Evolutionary conservation across 2,329 filamentous ascomycete species (phyloP).

Genomic region (Cladosporium sp.): DNA sequence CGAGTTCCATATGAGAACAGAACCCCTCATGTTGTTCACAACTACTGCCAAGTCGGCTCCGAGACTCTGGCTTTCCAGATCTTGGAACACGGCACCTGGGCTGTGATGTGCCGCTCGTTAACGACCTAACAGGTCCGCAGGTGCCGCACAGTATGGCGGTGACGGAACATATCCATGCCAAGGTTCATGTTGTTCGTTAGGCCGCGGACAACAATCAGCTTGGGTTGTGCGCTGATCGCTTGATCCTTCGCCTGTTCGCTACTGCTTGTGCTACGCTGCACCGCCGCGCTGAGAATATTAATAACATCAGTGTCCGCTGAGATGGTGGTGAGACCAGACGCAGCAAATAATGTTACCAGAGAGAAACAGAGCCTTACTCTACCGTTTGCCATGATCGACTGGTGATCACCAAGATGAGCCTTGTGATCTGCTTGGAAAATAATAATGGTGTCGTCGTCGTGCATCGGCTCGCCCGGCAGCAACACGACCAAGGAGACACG

Average conservation of each 20-base stretch:
- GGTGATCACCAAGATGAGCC: background rate
- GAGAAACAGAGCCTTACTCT: background rate
- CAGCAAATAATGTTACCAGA: background rate
- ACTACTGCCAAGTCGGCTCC: background rate
- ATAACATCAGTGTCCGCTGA: background rate
- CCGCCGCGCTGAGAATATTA: background rate
- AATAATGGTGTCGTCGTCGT: background rate
- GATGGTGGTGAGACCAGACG: background rate
- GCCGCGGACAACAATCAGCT: background rate
- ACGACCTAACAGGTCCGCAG: background rate
- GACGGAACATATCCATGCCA: background rate
- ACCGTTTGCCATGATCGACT: background rate
- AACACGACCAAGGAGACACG: background rate
- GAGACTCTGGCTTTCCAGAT: background rate
- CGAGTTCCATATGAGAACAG: no score
- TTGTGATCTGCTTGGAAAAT: background rate
- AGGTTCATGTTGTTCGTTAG: background rate
- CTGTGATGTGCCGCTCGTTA: background rate
- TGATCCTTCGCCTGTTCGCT: constrained; percentile 6
- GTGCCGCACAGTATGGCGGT: background rate
- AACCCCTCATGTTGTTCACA: background rate
- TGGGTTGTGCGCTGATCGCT: background rate
- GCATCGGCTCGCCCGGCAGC: background rate
- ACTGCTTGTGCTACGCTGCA: background rate
- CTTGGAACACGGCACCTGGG: background rate